A percentile compares a stretch with the other conserved stretches of the same genome.
Conservation (phyloP, 495 filamentous ascomycete species). For the Aspergillus carlsbadensis region DNA sequence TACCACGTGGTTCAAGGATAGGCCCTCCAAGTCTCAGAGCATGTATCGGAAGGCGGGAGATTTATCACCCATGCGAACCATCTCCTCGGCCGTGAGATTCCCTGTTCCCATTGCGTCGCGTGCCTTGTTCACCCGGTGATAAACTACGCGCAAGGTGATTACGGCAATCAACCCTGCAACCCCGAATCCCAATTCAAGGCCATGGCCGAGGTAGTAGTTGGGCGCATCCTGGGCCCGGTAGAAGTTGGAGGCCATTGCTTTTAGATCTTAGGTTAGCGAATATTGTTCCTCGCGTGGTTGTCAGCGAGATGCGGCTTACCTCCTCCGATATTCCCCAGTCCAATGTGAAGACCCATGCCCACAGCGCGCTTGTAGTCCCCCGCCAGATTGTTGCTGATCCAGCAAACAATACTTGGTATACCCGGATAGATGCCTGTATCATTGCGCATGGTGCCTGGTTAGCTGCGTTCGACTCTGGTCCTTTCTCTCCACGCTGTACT, state of each 20-base stretch:
- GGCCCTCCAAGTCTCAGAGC: too few species aligned
- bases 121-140: conserved; percentile 59
- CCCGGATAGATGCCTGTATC: conserved; percentile 37
- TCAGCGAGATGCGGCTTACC: conserved; percentile 20
- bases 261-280: not conserved
- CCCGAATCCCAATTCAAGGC: conserved; percentile 67
- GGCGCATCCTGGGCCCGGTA: conserved; percentile 66
- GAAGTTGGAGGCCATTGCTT: conserved; percentile 74
- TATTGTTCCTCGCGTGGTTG: not conserved
- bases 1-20: too few species aligned
- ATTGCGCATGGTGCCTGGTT: too few species aligned
- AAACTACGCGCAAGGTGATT: conserved; percentile 51
- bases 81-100: too few species aligned
- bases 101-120: too few species aligned
- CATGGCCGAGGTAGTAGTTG: conserved; percentile 66
- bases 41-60: too few species aligned
- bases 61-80: too few species aligned
- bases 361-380: conserved; percentile 69
- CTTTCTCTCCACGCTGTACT: too few species aligned
- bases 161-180: conserved; percentile 57
- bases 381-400: conserved; percentile 69
- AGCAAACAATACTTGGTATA: conserved; percentile 65
- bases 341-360: conserved; percentile 76
- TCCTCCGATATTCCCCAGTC: conserved; percentile 71
- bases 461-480: too few species aligned